Evolutionary conservation across 805 yeast genomes (phyloP), one percentile per base, ranked within the genome.

Genomic region (Candida pseudoglaebosa): DNA sequence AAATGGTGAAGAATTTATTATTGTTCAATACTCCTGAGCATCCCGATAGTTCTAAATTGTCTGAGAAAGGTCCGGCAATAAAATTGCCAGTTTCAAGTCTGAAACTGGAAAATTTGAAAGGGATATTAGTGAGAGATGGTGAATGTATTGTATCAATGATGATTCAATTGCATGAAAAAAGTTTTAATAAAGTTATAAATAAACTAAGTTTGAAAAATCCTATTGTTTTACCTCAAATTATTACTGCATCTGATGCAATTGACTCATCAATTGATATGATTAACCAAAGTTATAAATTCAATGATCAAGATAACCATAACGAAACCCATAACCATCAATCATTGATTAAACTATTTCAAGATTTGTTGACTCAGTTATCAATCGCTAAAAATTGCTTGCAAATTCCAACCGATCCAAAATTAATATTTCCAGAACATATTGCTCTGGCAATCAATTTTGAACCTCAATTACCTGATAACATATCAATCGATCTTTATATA

Each of bases 391-490:
- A 56, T 40, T 41, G 52, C 43, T 41, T 61, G 43, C 56, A 54
- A 42, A 40, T 50, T 29, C 60, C 55, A 14, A 83, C 85, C 1
- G 75, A 75, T 31, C 74, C 78, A 4, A 54, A 56, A 9, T 59
- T 81, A 19, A 67, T 77, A 15, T 84, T 83, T 51, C 91, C 91
- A 1, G 54, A 60, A 19, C 72, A 78, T 49, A 62, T 73, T 17
- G 59, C 73, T 3, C 48, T 59, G 1, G 49, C 67, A 2, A 34
- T 40, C 2, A 32, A 43, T 15, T 73, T 74, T 39, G 71, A 70
- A 40, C 83, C 83, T 5, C 61, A 56, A 17, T 49, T 79, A 34
- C 75, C 78, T 10, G 53, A 61, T 2, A 57, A 62, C 8, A 61
- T 80, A 4, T 62, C 81, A 2, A 52, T 82, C 30, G 91, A 84